Evolutionary conservation across 1,139 yeast genomes (phyloP), one percentile per base, ranked within the genome.

Genomic region (Diutina mesorugosa): DNA sequence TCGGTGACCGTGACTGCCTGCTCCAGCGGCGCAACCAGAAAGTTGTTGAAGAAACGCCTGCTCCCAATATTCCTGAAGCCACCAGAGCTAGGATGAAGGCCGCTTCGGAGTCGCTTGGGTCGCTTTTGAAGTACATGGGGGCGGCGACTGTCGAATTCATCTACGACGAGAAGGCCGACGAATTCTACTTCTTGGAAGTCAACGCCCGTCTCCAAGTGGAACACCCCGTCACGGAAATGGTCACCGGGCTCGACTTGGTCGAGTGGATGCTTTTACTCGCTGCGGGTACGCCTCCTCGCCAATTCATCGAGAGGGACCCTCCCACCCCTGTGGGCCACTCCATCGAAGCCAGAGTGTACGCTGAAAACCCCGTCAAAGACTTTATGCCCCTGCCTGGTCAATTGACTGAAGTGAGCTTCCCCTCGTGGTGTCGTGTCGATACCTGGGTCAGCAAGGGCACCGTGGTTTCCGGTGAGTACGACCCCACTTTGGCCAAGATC

Each of bases 91-190:
- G 74, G 59, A 85, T 93, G 87, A 83, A 91, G 71, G 74, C 75
- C 56, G 95, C 97, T 50, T 91, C 97, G 50, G 96, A 88, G 69
- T 84, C 84, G 56, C 76, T 93, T 61, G 96, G 85, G 58, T 70
- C 89, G 9, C 73, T 87, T 30, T 83, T 93, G 84, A 83, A 87
- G 63, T 93, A 93, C 73, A 90, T 88, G 72, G 84, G 97, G 72
- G 98, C 98, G 55, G 99, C 98, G 68, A 93, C 99, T 8, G 96
- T 93, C 63, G 99, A 93, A 72, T 93, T 85, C 68, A 91, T 93
- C 64, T 91, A 89, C 65, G 98, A 93, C 67, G 86, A 87, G 65
- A 76, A 68, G 58, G 76, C 95, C 63, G 95, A 90, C 66, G 95
- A 87, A 67, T 93, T 90, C 68, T 93, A 91, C 75, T 93, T 93